Conservation (phyloP, 768 basidiomycete species). For the Amanita phalloides region DNA sequence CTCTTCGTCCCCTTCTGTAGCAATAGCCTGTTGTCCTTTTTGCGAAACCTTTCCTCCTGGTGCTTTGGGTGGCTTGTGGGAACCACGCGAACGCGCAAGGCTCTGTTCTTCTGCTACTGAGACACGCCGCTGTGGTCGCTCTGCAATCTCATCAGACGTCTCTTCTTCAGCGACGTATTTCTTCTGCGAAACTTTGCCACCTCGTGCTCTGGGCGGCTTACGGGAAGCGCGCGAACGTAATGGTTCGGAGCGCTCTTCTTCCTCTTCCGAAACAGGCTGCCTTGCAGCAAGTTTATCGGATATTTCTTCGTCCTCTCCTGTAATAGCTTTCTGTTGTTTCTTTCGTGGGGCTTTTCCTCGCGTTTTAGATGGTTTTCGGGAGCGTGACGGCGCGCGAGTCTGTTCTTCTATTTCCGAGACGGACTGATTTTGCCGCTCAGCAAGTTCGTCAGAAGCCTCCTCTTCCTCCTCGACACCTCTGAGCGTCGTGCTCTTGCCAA, state of each 20-base stretch:
- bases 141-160: no score
- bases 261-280: neutral
- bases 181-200: no score
- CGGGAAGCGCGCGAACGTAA: neutral
- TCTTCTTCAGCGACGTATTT: no score
- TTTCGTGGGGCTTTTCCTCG: neutral
- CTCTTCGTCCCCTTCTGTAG: no score
- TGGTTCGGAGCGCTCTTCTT: neutral
- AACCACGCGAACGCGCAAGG: no score
- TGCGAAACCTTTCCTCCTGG: no score
- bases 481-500: conserved; percentile 1
- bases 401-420: conserved; percentile 6
- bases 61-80: no score
- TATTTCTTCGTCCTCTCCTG: neutral
- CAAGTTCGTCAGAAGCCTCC: neutral
- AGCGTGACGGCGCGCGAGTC: neutral
- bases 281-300: neutral
- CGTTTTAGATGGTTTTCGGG: neutral
- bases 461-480: conserved; percentile 15
- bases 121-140: no score
- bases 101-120: no score
- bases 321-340: conserved; percentile 10
- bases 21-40: no score
- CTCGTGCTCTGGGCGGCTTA: neutral
- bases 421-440: neutral